Conservation (phyloP, 73 alveolate genomes). For the Paramecium tetraurelia region DNA sequence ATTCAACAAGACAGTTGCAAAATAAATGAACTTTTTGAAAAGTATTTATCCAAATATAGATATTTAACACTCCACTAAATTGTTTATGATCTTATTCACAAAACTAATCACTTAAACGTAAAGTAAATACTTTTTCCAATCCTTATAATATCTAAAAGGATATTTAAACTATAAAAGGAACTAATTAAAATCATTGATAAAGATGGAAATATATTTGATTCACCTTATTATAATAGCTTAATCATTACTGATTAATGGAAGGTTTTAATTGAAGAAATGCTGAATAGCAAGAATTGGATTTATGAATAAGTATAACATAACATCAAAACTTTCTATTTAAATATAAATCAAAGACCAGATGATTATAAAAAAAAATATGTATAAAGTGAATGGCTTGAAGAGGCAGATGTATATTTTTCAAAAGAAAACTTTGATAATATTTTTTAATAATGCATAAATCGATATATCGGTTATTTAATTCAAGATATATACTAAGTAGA, state of each 20-base stretch:
- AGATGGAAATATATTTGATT: neutral
- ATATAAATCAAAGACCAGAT: neutral
- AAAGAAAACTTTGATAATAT: neutral
- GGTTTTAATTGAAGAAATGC: neutral
- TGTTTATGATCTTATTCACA: neutral
- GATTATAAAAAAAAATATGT: neutral
- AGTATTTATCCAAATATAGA: neutral
- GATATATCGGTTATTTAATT: neutral
- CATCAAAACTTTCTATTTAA: neutral
- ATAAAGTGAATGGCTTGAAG: neutral
- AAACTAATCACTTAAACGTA: neutral
- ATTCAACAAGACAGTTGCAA: neutral
- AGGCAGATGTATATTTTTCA: neutral
- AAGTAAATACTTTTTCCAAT: neutral
- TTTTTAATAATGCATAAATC: neutral
- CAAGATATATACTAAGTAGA: neutral
- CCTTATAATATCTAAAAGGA: neutral
- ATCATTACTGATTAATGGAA: neutral
- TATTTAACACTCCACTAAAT: neutral
- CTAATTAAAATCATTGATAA: neutral
- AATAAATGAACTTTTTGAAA: neutral
- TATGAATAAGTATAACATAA: neutral
- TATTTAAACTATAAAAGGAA: neutral
- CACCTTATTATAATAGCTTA: neutral
- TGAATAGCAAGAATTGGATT: neutral